These are phyloP conservation scores for Microascus cirrosus DNA, from an alignment of 2,329 filamentous ascomycete species.

Conservation along the genomic window DNA sequence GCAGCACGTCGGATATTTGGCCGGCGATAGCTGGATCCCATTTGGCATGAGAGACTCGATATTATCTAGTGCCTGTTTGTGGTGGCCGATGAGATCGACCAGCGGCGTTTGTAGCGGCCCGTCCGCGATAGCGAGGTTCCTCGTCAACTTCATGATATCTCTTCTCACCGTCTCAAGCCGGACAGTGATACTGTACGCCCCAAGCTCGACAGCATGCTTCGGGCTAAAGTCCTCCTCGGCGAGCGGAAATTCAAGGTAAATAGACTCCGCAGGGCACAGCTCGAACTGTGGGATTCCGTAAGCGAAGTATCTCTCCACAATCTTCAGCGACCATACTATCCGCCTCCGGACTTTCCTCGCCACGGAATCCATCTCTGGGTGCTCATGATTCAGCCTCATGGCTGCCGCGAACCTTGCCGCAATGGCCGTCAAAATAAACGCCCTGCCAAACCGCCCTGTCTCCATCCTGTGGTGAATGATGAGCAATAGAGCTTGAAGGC, in stretches of 20 bases:
- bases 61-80: background rate
- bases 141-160: slow-evolving; percentile 10
- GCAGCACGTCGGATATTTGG: background rate
- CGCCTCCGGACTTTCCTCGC: slow-evolving; percentile 29
- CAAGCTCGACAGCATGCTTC: background rate
- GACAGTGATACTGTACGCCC: background rate
- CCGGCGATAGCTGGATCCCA: background rate
- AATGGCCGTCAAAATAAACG: slow-evolving; percentile 31
- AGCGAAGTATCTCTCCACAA: slow-evolving; percentile 28
- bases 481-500: slow-evolving; percentile 35
- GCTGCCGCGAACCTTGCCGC: slow-evolving; percentile 30
- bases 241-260: slow-evolving; percentile 29
- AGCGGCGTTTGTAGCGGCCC: slow-evolving; percentile 2
- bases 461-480: slow-evolving; percentile 33
- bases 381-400: slow-evolving; percentile 29
- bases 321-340: slow-evolving; percentile 32
- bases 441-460: slow-evolving; percentile 28
- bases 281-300: slow-evolving; percentile 31
- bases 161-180: slow-evolving; percentile 1
- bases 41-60: background rate
- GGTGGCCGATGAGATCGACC: background rate
- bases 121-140: slow-evolving; percentile 7
- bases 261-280: slow-evolving; percentile 27
- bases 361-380: slow-evolving; percentile 24
- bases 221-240: slow-evolving; percentile 27